Evolutionary conservation across 306 rosid genomes (phyloP), one percentile per base, ranked within the genome.

Genomic region (Lathyrus oleraceus): DNA sequence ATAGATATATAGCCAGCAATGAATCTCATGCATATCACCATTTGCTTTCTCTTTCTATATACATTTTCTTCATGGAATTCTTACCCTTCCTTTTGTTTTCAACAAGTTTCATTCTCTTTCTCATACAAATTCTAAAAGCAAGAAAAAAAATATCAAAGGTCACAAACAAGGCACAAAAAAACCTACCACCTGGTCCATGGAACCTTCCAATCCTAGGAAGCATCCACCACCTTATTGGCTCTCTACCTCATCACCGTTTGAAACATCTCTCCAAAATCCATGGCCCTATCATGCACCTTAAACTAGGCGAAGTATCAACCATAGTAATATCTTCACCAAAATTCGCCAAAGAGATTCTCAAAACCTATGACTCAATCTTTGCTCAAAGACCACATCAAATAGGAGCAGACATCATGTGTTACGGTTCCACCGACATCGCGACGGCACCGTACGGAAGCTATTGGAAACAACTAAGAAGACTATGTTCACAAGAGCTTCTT

Each of bases 221-320:
- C 71, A 14, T 80, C 10, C 84, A 80, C 23, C 70, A 80, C 10
- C 60, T 75, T 4, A 56, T 58, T 3, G 65, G 60, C 0, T 30
- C 39, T 30, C 61, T 48, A n/a, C 74, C 81, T 0, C 84, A 80
- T 36, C 84, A 51, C 1, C 2, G 71, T 44, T 39, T 80, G 0
- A 17, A 67, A 61, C 20, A 77, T 8, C 56, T 86, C 20, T 70
- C 88, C n/a, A 25, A 67, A 8, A 73, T 52, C 12, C 15, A 80
- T 78, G 90, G 90, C 10, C 84, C 90, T 35, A 45, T 86, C 0
- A 86, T 86, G 90, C 83, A 81, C 54, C 56, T 87, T 0, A 58
- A 74, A 14, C 77, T 77, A 30, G 82, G 80, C 20, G 68, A 74
- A 19, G 53, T 65, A 35, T 68, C 87, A 10, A 40, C 63, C 42